Percentiles rank a stretch among this genome's conserved stretches.
Conservation (phyloP, 192 early-diverging fungal species). For the Cetraspora pellucida region DNA sequence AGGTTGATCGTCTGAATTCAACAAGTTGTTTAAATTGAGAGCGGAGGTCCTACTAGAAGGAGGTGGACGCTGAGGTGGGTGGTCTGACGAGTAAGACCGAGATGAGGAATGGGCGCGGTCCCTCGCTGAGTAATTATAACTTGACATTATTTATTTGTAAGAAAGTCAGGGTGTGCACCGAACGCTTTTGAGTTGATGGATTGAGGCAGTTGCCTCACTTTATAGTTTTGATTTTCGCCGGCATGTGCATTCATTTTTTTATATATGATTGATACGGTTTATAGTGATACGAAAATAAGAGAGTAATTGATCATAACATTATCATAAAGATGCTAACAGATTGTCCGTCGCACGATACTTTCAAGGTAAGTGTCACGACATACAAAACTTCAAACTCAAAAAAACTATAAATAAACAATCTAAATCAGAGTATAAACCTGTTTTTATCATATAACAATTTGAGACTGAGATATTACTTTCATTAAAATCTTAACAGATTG, state of each 20-base stretch:
- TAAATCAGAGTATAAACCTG: no score
- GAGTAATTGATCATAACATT: conserved; percentile 1
- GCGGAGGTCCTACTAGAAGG: conserved; percentile 4
- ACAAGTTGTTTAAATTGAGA: conserved; percentile 5
- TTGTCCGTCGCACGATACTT: background rate
- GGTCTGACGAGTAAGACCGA: conserved; percentile 19
- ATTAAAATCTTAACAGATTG: no score
- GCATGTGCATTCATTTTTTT: conserved; percentile 1
- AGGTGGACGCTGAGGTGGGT: conserved; percentile 14
- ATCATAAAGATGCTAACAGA: background rate
- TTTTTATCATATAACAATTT: no score
- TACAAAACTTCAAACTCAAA: background rate
- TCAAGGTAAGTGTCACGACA: background rate
- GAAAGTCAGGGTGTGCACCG: background rate
- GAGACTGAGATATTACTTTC: no score
- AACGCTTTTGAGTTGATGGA: background rate
- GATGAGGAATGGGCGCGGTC: background rate
- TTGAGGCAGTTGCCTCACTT: background rate
- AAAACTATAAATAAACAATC: no score
- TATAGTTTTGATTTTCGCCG: conserved; percentile 1
- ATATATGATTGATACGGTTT: background rate
- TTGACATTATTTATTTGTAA: conserved; percentile 1
- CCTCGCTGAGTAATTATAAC: conserved; percentile 23
- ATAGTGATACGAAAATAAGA: background rate
- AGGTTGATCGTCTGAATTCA: conserved; percentile 29